Evolutionary conservation across 306 rosid species (phyloP).

Genomic region (Luffa aegyptiaca): DNA sequence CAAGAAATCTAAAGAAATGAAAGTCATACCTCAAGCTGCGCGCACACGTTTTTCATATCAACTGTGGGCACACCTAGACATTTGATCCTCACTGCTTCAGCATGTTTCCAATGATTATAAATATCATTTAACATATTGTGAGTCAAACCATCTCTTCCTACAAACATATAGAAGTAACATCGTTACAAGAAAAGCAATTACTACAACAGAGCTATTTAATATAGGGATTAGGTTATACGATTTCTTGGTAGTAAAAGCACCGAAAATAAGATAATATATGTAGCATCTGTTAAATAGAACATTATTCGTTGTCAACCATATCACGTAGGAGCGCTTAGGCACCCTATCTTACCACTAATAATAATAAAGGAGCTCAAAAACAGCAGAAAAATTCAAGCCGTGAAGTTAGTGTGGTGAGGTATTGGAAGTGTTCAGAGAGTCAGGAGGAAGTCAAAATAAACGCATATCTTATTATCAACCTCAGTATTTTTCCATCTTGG

Average conservation of each 20-base stretch:
- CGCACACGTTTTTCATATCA: conserved; percentile 81
- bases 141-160: conserved; percentile 95
- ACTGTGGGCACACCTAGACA: conserved; percentile 88
- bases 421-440: not conserved
- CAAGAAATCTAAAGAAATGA: not conserved
- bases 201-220: no score
- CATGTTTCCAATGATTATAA: conserved; percentile 69
- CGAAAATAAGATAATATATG: not conserved
- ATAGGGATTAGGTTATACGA: not conserved
- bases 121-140: conserved; percentile 87
- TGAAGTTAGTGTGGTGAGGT: not conserved
- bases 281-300: not conserved
- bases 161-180: conserved; percentile 2
- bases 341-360: not conserved
- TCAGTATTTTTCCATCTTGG: not conserved
- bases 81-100: conserved; percentile 80
- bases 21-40: conserved; percentile 62
- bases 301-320: not conserved
- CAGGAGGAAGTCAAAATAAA: not conserved
- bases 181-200: conserved; percentile 1
- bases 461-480: not conserved
- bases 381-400: not conserved
- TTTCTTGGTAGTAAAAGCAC: not conserved
- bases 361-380: not conserved
- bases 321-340: not conserved